Base-by-base conservation (phyloP, 768 basidiomycete genomes). In the Leccinum broughii region DNA sequence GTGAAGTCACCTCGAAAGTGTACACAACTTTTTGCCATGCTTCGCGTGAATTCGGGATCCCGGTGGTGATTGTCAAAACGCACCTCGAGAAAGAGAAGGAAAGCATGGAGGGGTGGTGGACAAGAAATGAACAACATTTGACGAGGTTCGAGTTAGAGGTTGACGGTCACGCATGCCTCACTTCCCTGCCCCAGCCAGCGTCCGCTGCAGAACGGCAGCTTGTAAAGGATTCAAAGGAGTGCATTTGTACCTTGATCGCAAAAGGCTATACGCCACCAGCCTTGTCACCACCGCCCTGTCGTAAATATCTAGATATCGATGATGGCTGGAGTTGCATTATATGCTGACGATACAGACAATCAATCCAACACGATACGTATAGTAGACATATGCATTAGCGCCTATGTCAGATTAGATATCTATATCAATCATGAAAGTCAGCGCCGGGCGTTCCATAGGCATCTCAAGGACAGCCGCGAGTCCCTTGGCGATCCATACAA, bases 51-150 rank as follows among this genome's bases (percentile, higher is more conserved):
- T 37, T 66, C 7, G 56, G 66, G 22, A 71, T 74, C n/a, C 78
- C 79, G 1, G 72, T 76, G 44, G 69, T 77, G 14, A 55, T 81
- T 7, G 76, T 63, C 6, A 56, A 79, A 15, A 81, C 78, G 6
- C 71, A 77, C 44, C 68, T 80, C 7, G 79, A 78, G 61, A 61
- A 57, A 30, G 20, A 28, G n/a, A 62, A 65, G 28, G 58, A 62
- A 15, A 59, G 60, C 1, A 75, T 76, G 73, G 76, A 76, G 1
- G 28, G 50, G 4, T 75, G 76, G 74, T 75, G 74, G 76, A 54
- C 53, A 15, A 8, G 32, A 11, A 75, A 75, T 37, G 64, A 65
- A 39, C 57, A 48, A 35, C 15, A 1, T 24, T 64, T 75, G 7
- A 58, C 35, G 41, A 62, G 61, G 11, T 51, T 77, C 13, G 24